These are phyloP conservation scores for Zymoseptoria ardabiliae DNA, from an alignment of 2,329 filamentous ascomycete species.

Conservation along the genomic window DNA sequence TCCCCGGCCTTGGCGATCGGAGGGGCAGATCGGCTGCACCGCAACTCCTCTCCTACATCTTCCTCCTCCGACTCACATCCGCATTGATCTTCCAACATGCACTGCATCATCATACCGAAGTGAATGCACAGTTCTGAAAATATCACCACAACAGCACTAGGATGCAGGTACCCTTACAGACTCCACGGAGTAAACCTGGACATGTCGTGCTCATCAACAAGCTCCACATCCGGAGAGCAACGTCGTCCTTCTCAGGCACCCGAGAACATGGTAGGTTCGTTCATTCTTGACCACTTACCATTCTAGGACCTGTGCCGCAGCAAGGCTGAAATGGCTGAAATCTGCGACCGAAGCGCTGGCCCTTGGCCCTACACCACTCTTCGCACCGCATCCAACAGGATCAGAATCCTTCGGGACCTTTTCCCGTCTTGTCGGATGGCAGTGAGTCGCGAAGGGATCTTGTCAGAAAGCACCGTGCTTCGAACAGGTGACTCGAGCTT, in stretches of 20 bases:
- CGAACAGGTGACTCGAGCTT: not conserved
- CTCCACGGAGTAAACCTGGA: not conserved
- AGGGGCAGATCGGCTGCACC: not conserved
- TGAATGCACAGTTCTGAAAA: not conserved
- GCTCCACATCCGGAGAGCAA: not conserved
- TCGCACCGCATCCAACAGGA: not conserved
- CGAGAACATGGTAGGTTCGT: not conserved
- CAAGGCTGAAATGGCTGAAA: not conserved
- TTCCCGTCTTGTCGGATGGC: not conserved
- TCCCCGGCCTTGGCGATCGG: not conserved
- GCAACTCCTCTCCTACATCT: not conserved
- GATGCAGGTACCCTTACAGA: not conserved
- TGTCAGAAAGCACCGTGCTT: not conserved
- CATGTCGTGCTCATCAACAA: not conserved
- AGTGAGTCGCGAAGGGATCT: not conserved
- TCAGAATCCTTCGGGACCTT: not conserved
- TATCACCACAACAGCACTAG: not conserved
- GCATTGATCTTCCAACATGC: not conserved
- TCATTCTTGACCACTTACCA: not conserved
- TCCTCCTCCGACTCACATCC: not conserved
- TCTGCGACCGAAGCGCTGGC: not conserved
- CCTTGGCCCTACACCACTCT: not conserved
- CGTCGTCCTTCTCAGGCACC: not conserved
- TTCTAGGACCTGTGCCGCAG: not conserved
- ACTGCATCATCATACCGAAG: not conserved